These are phyloP conservation scores for Podospora comata DNA, from an alignment of 495 filamentous ascomycete genomes.

Conservation along the genomic window DNA sequence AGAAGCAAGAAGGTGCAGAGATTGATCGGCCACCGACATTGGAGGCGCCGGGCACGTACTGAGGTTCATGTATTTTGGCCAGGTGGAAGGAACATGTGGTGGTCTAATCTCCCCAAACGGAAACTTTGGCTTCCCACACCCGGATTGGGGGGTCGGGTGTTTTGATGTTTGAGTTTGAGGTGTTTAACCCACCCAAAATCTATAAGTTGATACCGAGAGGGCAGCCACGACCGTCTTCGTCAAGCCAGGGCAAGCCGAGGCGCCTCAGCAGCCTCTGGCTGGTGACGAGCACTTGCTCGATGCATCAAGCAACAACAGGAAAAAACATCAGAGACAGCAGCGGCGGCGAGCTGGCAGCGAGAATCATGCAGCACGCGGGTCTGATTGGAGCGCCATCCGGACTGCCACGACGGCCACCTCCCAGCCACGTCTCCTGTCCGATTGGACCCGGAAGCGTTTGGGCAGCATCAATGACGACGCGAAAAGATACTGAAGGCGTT, in stretches of 20 bases:
- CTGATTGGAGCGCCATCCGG: conserved; percentile 20
- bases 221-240: conserved; percentile 2
- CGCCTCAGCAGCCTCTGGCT: not conserved
- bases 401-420: conserved; percentile 16
- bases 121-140: not conserved
- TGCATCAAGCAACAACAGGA: conserved; percentile 4
- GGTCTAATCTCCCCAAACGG: conserved; percentile 2
- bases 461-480: conserved; percentile 20
- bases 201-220: not conserved
- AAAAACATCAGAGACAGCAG: not conserved
- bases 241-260: not conserved
- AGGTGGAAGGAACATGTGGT: conserved; percentile 12
- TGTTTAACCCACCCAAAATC: not conserved
- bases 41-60: conserved; percentile 11
- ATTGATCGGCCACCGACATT: conserved; percentile 11
- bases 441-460: conserved; percentile 18
- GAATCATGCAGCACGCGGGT: conserved; percentile 4
- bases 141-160: conserved; percentile 6
- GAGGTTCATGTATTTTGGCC: conserved; percentile 8
- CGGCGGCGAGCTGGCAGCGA: conserved; percentile 12
- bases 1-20: conserved; percentile 14
- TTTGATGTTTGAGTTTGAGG: not conserved
- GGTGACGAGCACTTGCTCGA: conserved; percentile 14
- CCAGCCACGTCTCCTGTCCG: conserved; percentile 17
- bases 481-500: conserved; percentile 8